Evolutionary conservation across 2,329 filamentous ascomycete species (phyloP).

Genomic region (Fusarium sacchari): DNA sequence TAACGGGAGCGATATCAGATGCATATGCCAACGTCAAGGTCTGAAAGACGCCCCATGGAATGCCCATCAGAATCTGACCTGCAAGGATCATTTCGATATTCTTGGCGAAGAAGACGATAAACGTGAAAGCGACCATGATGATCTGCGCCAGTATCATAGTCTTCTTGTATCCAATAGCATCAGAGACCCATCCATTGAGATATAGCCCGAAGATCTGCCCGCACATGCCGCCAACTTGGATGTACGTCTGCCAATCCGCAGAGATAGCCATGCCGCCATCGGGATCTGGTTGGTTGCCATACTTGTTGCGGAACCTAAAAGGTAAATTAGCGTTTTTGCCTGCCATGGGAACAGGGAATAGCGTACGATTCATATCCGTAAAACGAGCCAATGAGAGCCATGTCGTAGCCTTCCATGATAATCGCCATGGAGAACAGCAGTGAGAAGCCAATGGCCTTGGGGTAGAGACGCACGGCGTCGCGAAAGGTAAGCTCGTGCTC

Average conservation of each 20-base stretch:
- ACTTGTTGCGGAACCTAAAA: constrained; percentile 57
- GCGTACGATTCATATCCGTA: constrained; percentile 51
- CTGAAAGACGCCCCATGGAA: constrained; percentile 65
- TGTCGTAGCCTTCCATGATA: constrained; percentile 55
- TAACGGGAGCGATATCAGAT: constrained; percentile 73
- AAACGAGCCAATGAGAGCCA: constrained; percentile 53
- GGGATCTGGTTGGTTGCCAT: constrained; percentile 49
- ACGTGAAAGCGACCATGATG: constrained; percentile 63
- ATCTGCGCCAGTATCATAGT: constrained; percentile 65
- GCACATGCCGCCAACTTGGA: constrained; percentile 53
- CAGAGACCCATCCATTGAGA: constrained; percentile 70
- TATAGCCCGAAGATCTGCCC: constrained; percentile 72
- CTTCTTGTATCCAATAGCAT: constrained; percentile 68
- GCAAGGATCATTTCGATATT: constrained; percentile 63
- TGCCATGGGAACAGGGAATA: too few species aligned
- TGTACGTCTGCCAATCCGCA: constrained; percentile 48
- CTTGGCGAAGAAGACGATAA: constrained; percentile 68
- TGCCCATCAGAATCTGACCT: constrained; percentile 67
- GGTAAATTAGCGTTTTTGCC: neutral
- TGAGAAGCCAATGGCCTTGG: constrained; percentile 56
- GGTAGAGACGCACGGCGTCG: constrained; percentile 52
- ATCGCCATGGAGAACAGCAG: constrained; percentile 54
- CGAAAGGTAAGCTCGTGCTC: constrained; percentile 52
- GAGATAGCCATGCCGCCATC: constrained; percentile 36
- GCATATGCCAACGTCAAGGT: constrained; percentile 69